Conservation (phyloP, 2,329 filamentous ascomycete genomes). For the Zarea fungicola region DNA sequence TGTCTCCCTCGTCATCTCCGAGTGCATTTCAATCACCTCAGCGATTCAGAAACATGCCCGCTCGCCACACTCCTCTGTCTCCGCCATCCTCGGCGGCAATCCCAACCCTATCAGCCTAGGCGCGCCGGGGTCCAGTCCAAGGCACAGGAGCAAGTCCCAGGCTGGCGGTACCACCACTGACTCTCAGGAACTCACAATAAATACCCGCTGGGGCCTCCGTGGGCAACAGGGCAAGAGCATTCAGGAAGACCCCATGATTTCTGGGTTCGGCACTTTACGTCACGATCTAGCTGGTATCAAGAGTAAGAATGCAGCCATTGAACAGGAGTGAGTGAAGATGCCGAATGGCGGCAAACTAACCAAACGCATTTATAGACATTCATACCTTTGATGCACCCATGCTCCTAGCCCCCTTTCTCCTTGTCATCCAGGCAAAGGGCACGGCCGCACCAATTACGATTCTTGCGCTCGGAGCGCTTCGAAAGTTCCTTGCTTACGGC, state of each 20-base stretch:
- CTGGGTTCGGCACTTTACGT: slow-evolving; percentile 84
- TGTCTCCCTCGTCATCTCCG: slow-evolving; percentile 89
- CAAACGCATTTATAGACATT: slow-evolving; percentile 57
- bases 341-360: not conserved
- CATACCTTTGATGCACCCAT: slow-evolving; percentile 82
- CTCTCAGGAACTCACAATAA: slow-evolving; percentile 52
- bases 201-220: slow-evolving; percentile 85
- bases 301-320: slow-evolving; percentile 43
- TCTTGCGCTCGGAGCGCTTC: slow-evolving; percentile 84
- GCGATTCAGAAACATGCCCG: slow-evolving; percentile 97
- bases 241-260: slow-evolving; percentile 95
- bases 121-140: slow-evolving; percentile 38
- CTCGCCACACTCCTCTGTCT: slow-evolving; percentile 93
- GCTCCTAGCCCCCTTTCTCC: slow-evolving; percentile 86
- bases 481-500: slow-evolving; percentile 94
- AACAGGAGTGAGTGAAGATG: too few relatives aligned
- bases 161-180: slow-evolving; percentile 34
- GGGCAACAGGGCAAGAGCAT: slow-evolving; percentile 96
- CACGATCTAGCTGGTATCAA: slow-evolving; percentile 82
- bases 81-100: slow-evolving; percentile 83
- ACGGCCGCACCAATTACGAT: slow-evolving; percentile 96
- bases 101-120: slow-evolving; percentile 53
- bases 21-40: slow-evolving; percentile 97
- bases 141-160: slow-evolving; percentile 38
- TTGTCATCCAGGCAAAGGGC: slow-evolving; percentile 93